Evolutionary conservation across 1,284 basidiomycete genomes (phyloP), one percentile per base, ranked within the genome.

Genomic region (Ustilago vetiveriae): DNA sequence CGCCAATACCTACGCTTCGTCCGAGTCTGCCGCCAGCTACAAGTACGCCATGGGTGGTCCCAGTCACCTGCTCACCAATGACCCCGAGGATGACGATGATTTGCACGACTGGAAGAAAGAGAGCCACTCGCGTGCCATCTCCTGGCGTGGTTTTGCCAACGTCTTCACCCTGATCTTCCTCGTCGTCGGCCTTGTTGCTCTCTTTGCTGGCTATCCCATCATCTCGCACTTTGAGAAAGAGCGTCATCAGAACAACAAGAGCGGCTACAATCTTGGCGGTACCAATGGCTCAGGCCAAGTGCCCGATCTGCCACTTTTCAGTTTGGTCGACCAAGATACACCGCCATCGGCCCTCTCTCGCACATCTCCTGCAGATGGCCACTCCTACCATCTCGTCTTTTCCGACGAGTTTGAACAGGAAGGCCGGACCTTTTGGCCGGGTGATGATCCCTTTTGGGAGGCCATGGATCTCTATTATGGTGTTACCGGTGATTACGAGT

Each of bases 231-330:
- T 46, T 22, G 52, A 64, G 23, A 56, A 64, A 36, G 7, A 50
- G 33, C 47, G 36, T 30, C 14, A 30, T 6, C 33, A 46, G 3
- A 53, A 30, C 46, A 53, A 30, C 46, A 62, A 57, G 22, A 56
- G 46, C 16, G 71, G 66, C 27, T 74, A 52, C 59, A 91, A 91
- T 74, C 76, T 92, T 17, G 91, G 91, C 24, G 91, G 91, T 69
- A 86, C 73, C 32, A 77, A 77, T 47, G 75, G 75, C 21, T 73
- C 71, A 3, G 75, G 75, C 14, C 76, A 79, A 55, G 63, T 76
- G n/a, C 75, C 76, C 7, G 62, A 63, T n/a, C 46, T 74, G 23
- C 73, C 72, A 1, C 54, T 67, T 17, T 59, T 55, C 40, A 60
- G 44, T 17, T 53, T 77, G 10, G 55, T 77, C 39, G 75, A 77